A percentile compares a stretch with the other conserved stretches of the same genome.
phyloP scores from a whole-genome alignment of 148 eudicot genomes.

The Fallopia convolvulus region DNA sequence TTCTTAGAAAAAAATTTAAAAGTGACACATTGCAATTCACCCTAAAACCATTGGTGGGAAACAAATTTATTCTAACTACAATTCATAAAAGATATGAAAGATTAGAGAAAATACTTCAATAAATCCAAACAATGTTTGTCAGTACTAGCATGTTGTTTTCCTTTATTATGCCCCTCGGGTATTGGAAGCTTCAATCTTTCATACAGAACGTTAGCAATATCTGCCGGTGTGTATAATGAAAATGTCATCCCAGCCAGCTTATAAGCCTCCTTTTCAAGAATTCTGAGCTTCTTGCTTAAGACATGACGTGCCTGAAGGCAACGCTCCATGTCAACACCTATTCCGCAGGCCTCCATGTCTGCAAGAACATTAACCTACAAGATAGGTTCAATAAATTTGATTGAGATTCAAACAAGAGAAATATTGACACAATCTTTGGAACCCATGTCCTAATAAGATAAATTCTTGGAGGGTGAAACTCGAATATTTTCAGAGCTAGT shows the following conservation, averaged over 20 bases:
- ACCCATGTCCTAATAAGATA: background rate
- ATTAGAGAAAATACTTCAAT: slow-evolving; percentile 46
- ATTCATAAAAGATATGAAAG: background rate
- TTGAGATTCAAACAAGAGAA: background rate
- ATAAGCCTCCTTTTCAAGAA: slow-evolving; percentile 86
- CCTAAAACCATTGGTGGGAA: background rate
- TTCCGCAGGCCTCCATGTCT: slow-evolving; percentile 89
- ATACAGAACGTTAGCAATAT: slow-evolving; percentile 88
- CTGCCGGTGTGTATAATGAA: slow-evolving; percentile 80
- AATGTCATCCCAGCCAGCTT: slow-evolving; percentile 81
- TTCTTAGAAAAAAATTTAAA: background rate
- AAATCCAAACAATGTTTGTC: slow-evolving; percentile 86
- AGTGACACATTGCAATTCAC: background rate
- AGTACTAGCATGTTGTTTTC: slow-evolving; percentile 86
- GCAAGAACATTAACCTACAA: slow-evolving; percentile 81
- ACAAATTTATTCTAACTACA: background rate
- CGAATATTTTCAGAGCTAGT: background rate
- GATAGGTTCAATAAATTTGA: background rate
- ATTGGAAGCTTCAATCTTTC: slow-evolving; percentile 79
- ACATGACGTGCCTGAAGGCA: slow-evolving; percentile 75
- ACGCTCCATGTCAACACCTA: slow-evolving; percentile 97
- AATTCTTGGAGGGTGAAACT: background rate
- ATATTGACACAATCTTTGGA: background rate
- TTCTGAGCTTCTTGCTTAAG: slow-evolving; percentile 67
- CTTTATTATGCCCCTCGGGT: slow-evolving; percentile 65